Base-by-base conservation (phyloP, 192 early-diverging fungal genomes). In the Gamsiella multidivaricata region DNA sequence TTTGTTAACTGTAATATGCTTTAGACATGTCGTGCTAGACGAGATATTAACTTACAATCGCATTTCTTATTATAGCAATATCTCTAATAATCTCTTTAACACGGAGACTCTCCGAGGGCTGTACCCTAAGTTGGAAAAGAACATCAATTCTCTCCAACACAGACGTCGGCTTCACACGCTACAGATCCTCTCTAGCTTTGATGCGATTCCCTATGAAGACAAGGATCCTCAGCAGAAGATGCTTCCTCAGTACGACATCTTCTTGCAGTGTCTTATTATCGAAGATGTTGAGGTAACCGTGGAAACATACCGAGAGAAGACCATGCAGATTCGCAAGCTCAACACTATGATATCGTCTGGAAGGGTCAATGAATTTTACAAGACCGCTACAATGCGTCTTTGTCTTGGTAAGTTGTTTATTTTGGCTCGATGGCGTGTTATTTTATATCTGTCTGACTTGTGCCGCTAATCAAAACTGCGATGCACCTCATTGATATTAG, bases 221-320 rank as follows among this genome's bases (percentile, higher is more conserved):
- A 34, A 64, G 68, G 37, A 65, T 54, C 34, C 80, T 58, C 33
- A 71, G 56, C 10, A 51, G 49, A 22, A 70, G 50, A 4, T 36
- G 25, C n/a, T 43, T 26, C 60, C 55, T 0, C 60, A 66, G 80
- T 86, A 64, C 31, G 70, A 82, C 4, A 72, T 92, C 26, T 81
- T 92, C 12, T 56, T 80, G 22, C 54, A 90, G 49, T 86, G 84
- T 50, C 58, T 90, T 6, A 72, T 83, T 1, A 85, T 93, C 33
- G 96, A 97, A 69, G 73, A 80, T 14, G 88, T 89, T 43, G 80
- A 81, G 8, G 81, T 87, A 22, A 86, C 82, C 0, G 68, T 97
- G 7, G 85, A 87, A 17, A 81, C 87, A 17, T 88, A 86, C 73
- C 93, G 96, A 65, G 94, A 98, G 28, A 95, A 94, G 62, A 80